Evolutionary conservation across 2,329 filamentous ascomycete genomes (phyloP).

Genomic region (Exophiala alcalophila): DNA sequence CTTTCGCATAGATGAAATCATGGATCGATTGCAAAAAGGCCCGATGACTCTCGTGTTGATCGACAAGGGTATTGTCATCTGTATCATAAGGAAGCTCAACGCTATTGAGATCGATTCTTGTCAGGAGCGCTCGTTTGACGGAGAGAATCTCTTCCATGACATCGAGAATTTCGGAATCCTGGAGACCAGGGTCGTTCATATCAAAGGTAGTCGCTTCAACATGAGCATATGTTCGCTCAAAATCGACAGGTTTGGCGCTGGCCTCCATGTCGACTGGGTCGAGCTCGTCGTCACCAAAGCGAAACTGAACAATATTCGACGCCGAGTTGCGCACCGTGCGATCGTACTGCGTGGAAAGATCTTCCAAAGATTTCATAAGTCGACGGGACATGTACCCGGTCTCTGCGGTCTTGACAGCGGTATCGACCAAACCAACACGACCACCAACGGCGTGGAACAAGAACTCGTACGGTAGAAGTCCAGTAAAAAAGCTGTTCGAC

Average conservation of each 20-base stretch:
- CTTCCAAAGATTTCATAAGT: constrained; percentile 96
- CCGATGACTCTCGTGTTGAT: constrained; percentile 78
- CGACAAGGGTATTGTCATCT: constrained; percentile 44
- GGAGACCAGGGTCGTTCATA: constrained; percentile 69
- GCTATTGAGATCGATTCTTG: constrained; percentile 59
- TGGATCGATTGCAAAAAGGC: constrained; percentile 77
- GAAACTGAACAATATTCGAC: constrained; percentile 88
- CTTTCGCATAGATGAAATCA: constrained; percentile 64
- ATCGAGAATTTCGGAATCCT: constrained; percentile 68
- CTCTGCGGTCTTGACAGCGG: constrained; percentile 89
- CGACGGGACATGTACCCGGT: constrained; percentile 99
- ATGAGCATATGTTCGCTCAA: constrained; percentile 86
- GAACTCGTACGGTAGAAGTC: constrained; percentile 85
- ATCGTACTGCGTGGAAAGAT: constrained; percentile 90
- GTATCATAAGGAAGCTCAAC: constrained; percentile 62
- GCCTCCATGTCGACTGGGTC: constrained; percentile 99
- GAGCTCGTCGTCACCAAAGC: constrained; percentile 92
- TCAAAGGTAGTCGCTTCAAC: constrained; percentile 71
- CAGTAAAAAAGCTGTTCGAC: constrained; percentile 93
- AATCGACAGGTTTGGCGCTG: constrained; percentile 85
- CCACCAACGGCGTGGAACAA: constrained; percentile 98
- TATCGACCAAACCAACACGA: constrained; percentile 97
- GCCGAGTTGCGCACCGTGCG: constrained; percentile 90
- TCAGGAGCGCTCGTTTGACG: constrained; percentile 63
- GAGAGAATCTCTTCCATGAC: constrained; percentile 68